Conservation (phyloP, 257 asterid species). For the Solanum piurae region DNA sequence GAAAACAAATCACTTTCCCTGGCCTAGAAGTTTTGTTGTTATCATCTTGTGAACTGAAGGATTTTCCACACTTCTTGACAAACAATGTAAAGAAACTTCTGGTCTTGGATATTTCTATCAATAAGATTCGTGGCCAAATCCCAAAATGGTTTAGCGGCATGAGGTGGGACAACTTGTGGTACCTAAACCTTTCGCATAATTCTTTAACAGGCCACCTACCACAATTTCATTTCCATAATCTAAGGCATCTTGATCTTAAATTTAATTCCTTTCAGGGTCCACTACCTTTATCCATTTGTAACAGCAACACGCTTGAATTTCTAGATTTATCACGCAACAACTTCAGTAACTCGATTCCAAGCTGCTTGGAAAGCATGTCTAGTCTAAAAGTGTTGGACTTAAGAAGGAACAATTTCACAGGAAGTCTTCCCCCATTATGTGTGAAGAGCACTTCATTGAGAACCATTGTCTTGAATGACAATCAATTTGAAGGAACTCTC, state of each 20-base stretch:
- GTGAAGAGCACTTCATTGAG: neutral
- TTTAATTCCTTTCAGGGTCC: too few species aligned
- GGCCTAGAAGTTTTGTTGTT: accelerated
- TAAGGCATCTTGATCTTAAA: neutral
- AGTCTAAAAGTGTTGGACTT: neutral
- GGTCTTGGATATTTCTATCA: neutral
- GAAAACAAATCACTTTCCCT: neutral
- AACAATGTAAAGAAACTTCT: accelerated
- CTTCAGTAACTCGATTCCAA: neutral
- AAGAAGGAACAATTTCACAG: too few species aligned
- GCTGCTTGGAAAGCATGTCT: neutral
- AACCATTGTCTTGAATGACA: neutral
- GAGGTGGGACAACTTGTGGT: neutral
- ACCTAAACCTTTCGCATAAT: neutral
- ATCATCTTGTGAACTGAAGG: neutral
- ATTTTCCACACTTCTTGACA: neutral
- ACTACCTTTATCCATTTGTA: neutral
- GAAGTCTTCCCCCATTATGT: too few species aligned
- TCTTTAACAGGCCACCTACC: neutral
- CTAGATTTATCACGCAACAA: neutral
- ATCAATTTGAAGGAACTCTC: neutral
- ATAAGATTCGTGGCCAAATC: too few species aligned
- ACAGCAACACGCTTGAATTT: neutral
- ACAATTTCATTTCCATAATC: neutral
- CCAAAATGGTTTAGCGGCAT: too few species aligned